Base-by-base conservation (phyloP, 169 alveolate species). In the Cryptosporidium sp. region DNA sequence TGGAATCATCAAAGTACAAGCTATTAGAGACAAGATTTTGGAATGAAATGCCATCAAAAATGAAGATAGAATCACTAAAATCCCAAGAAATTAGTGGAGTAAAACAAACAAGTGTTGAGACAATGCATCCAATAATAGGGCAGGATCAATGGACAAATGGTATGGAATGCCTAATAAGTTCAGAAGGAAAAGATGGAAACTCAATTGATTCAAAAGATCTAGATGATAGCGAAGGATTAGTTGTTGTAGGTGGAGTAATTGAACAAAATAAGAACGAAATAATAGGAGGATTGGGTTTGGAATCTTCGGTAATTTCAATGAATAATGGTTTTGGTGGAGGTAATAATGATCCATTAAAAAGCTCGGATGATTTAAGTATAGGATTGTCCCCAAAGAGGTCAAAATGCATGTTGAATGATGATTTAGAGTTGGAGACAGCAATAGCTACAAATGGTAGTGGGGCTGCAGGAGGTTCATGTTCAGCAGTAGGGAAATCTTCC, bases 91-190 rank as follows among this genome's bases (percentile, higher is more conserved):
- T 12, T 68, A 35, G 44, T 33, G 65, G 65, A 58, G 9, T 10
- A 39, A 39, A 35, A 35, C 42, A 70, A 42, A 44, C 37, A 52
- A 56, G 35, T 29, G 58, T 5, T 7, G 72, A 75, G 18, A 75
- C 86, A 31, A 75, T 75, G n/a, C 86, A 75, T 33, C 86, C 86
- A 61, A 75, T 75, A 58, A 75, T 75, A 75, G 60, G 65, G 18
- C 21, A 60, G 1, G 60, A 53, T 16, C 85, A 71, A 14, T 75
- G 86, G 86, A 1, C 56, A 16, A 37, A n/a, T n/a, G 61, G 42
- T n/a, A 56, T 75, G 62, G 71, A 33, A 16, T 58, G 35, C 58
- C 29, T 75, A 23, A 18, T 60, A 12, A 61, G 37, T 58, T 48
- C 56, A 48, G 69, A 60, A 31, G 69, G 31, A 21, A 60, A 60